These are phyloP conservation scores for Stereocaulon alpinum DNA, from an alignment of 495 filamentous ascomycete genomes.

Conservation along the genomic window DNA sequence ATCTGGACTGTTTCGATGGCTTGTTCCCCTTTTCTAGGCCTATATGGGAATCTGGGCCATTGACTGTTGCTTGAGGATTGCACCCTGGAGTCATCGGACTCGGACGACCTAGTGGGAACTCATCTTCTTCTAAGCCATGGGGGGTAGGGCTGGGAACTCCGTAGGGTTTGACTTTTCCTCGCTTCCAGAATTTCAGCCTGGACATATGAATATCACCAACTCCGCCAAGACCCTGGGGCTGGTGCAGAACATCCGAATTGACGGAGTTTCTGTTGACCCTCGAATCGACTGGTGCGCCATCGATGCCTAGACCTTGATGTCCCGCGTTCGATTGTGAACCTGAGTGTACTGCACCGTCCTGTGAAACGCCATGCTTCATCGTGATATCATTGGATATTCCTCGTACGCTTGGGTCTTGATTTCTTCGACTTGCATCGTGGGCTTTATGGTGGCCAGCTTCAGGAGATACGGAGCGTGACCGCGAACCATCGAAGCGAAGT, in stretches of 20 bases:
- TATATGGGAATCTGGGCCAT: constrained; percentile 16
- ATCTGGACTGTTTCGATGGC: constrained; percentile 16
- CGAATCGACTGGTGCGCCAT: constrained; percentile 1
- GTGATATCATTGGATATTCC: constrained; percentile 2
- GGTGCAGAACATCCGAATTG: not conserved
- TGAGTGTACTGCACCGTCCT: not conserved
- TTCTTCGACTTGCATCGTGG: not conserved
- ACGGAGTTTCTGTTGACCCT: not conserved
- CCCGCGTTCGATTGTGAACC: not conserved
- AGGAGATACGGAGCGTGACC: not conserved
- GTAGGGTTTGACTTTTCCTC: constrained; percentile 13
- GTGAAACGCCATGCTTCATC: constrained; percentile 4
- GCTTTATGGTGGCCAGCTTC: not conserved
- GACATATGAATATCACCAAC: constrained; percentile 19
- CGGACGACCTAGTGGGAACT: constrained; percentile 29
- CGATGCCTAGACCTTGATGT: constrained; percentile 7
- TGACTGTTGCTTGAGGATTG: constrained; percentile 18
- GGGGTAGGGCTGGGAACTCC: constrained; percentile 36
- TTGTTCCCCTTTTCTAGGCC: constrained; percentile 8
- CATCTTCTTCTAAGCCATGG: constrained; percentile 33
- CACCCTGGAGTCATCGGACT: constrained; percentile 16
- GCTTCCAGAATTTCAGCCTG: constrained; percentile 39
- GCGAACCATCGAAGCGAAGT: not conserved
- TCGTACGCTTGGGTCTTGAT: not conserved
- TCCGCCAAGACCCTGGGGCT: constrained; percentile 7